Conservation (phyloP, 2,329 filamentous ascomycete species). For the Aphanoascus verrucosus region DNA sequence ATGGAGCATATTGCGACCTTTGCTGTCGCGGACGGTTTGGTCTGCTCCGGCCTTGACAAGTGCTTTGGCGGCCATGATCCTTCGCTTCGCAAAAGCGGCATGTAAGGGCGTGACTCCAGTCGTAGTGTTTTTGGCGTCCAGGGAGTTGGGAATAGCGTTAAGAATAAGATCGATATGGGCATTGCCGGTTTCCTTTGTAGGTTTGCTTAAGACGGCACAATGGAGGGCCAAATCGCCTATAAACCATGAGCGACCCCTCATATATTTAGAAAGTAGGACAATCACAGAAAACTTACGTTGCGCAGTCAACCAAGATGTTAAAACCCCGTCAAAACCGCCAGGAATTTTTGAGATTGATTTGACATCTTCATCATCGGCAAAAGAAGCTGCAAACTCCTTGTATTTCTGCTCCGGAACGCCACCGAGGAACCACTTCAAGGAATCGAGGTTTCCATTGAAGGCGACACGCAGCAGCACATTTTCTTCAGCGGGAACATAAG, state of each 20-base stretch:
- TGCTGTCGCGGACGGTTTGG: conserved; percentile 51
- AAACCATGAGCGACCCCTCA: background rate
- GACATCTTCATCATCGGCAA: conserved; percentile 52
- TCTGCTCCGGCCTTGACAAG: conserved; percentile 61
- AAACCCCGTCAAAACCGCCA: conserved; percentile 53
- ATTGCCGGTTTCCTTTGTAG: background rate
- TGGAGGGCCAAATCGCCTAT: conserved; percentile 49
- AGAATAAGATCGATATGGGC: conserved; percentile 42
- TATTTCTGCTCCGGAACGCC: conserved; percentile 60
- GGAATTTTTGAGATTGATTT: conserved; percentile 49
- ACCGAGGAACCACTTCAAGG: conserved; percentile 66
- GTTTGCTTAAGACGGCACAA: conserved; percentile 48
- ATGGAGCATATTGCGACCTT: conserved; percentile 60
- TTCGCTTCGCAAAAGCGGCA: conserved; percentile 48
- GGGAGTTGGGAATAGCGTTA: conserved; percentile 47
- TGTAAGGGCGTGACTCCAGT: conserved; percentile 52
- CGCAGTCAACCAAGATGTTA: conserved; percentile 40
- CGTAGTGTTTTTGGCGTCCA: conserved; percentile 47
- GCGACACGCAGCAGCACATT: conserved; percentile 27
- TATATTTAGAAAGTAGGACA: background rate
- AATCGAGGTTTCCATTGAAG: conserved; percentile 47
- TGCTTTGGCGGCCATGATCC: conserved; percentile 36
- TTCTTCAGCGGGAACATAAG: background rate
- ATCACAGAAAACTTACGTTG: conserved; percentile 38
- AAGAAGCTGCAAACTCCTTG: conserved; percentile 53